Evolutionary conservation across 163 green algal species (phyloP), one percentile per base, ranked within the genome.

Genomic region (Trebouxiophyceae sp.): DNA sequence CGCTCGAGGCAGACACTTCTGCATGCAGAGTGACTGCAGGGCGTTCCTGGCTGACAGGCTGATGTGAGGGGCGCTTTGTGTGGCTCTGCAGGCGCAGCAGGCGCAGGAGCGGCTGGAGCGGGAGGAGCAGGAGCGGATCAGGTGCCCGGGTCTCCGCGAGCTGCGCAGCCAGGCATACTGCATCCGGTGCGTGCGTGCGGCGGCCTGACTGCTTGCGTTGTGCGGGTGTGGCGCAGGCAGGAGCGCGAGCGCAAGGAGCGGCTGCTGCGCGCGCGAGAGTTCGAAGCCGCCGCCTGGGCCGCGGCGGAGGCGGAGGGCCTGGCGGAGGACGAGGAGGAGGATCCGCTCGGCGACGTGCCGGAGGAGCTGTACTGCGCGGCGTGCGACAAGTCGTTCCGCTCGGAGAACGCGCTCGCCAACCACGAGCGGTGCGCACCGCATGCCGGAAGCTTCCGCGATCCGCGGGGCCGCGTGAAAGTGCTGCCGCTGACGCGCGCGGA

Each of bases 361-460:
- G 68, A 69, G 19, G 62, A 69, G 29, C 62, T 74, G 28, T 69
- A 74, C 55, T 98, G 92, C 66, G 59, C 92, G 7, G 81, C 85
- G 20, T 98, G 92, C 78, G 86, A 93, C 34, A 98, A 98, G 77
- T 67, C 68, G 20, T 98, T 97, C 79, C 90, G 89, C 71, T 91
- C 74, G 33, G 80, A 86, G n/a, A 87, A 88, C 60, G 85, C 93
- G 60, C 74, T 93, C 26, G 65, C 71, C 34, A 98, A 97, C 65
- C 92, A 98, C 76, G 84, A 96, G 64, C 81, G 74, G 71, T 89
- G n/a, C 22, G 60, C 54, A n/a, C n/a, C n/a, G n/a, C n/a, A n/a
- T n/a, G n/a, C n/a, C n/a, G n/a, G n/a, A n/a, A n/a, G n/a, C n/a
- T n/a, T n/a, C n/a, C n/a, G n/a, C n/a, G n/a, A n/a, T n/a, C n/a